These are phyloP conservation scores for Botrytis cinerea DNA, from an alignment of 2,329 filamentous ascomycete genomes.

Conservation along the genomic window DNA sequence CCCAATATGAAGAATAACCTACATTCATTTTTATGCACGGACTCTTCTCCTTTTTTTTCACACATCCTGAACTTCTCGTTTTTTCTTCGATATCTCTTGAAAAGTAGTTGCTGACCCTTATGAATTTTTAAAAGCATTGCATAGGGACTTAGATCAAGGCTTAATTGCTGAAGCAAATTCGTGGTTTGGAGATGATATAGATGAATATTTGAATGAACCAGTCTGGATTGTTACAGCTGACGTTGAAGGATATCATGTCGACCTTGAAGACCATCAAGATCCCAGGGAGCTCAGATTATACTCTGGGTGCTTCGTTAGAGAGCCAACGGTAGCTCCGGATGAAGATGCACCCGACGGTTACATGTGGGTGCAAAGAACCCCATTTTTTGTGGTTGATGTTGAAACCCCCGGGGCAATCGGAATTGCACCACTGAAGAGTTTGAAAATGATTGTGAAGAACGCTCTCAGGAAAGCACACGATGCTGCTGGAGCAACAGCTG, in stretches of 20 bases:
- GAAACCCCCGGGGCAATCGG: no score
- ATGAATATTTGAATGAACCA: neutral
- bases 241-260: no score
- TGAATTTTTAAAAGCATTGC: neutral
- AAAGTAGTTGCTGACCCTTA: neutral
- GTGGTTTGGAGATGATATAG: neutral
- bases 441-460: neutral
- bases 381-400: neutral
- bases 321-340: neutral
- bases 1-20: neutral
- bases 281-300: neutral
- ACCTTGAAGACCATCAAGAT: neutral
- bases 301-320: neutral
- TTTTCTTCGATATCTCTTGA: no score
- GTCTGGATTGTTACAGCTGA: constrained; percentile 12
- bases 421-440: neutral
- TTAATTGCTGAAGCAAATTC: neutral
- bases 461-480: neutral
- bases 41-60: neutral
- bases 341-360: neutral
- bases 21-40: neutral
- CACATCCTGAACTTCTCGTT: no score
- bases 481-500: neutral
- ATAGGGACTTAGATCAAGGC: neutral
- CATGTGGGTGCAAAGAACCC: neutral